phyloP scores from a whole-genome alignment of 495 filamentous ascomycete genomes.

The Trichoderma erinaceum region DNA sequence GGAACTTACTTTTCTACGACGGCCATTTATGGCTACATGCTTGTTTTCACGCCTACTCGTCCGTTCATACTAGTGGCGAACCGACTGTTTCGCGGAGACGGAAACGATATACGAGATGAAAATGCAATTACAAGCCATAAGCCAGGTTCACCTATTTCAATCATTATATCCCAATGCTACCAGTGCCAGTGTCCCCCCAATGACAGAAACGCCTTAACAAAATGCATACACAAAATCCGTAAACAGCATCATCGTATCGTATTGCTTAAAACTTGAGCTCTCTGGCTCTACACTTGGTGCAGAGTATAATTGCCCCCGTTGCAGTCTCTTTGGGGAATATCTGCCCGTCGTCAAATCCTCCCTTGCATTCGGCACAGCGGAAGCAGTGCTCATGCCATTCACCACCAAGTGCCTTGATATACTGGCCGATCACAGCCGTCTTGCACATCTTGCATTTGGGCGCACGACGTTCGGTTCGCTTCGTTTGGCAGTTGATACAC shows the following conservation, averaged over 20 bases:
- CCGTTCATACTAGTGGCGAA: background rate
- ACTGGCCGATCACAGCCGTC: slow-evolving; percentile 77
- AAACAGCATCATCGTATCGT: slow-evolving; percentile 12
- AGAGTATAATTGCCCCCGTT: slow-evolving; percentile 40
- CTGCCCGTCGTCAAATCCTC: slow-evolving; percentile 50
- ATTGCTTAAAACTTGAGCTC: slow-evolving; percentile 43
- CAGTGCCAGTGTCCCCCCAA: slow-evolving; percentile 2
- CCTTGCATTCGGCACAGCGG: slow-evolving; percentile 55
- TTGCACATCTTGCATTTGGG: slow-evolving; percentile 83
- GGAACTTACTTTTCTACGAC: background rate
- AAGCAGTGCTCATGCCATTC: slow-evolving; percentile 97
- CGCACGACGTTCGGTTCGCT: slow-evolving; percentile 63
- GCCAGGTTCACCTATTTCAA: background rate
- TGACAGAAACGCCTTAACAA: slow-evolving; percentile 12
- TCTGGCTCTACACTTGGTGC: slow-evolving; percentile 42
- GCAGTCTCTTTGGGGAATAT: slow-evolving; percentile 43
- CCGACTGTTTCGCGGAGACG: background rate
- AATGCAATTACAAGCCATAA: background rate
- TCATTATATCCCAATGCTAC: slow-evolving; percentile 5
- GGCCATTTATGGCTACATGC: background rate
- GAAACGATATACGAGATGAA: background rate
- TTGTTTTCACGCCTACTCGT: background rate
- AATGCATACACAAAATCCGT: slow-evolving; percentile 15
- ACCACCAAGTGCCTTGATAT: slow-evolving; percentile 75
- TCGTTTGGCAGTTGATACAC: slow-evolving; percentile 91